Percentiles rank a stretch among this genome's conserved stretches.
These are phyloP conservation scores for Pythium folliculosum DNA, from an alignment of 352 stramenopile genomes.

Conservation along the genomic window DNA sequence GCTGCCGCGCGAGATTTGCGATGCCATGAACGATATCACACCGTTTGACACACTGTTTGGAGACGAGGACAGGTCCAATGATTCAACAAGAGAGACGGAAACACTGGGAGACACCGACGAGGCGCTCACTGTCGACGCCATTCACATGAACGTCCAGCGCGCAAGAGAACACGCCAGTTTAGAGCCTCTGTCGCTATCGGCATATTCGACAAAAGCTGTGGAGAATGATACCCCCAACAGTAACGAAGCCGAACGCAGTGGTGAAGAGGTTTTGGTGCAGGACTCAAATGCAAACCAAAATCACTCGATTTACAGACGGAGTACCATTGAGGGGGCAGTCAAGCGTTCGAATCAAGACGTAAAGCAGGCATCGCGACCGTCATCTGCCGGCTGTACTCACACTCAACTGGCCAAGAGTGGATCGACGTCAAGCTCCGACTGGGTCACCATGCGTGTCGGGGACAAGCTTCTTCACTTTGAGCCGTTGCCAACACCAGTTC, in stretches of 20 bases:
- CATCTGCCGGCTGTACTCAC: constrained; percentile 7
- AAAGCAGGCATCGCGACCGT: not conserved
- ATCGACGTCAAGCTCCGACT: constrained; percentile 14
- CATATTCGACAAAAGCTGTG: constrained; percentile 4
- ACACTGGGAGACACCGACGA: not conserved
- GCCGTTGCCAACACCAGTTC: constrained; percentile 14
- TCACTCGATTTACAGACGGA: not conserved
- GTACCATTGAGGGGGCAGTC: not conserved
- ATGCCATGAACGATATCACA: constrained; percentile 6
- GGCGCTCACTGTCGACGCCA: constrained; percentile 8
- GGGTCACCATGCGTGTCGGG: constrained; percentile 27
- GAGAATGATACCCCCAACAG: not conserved
- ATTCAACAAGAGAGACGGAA: not conserved
- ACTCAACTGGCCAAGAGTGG: not conserved
- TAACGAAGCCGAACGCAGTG: no score
- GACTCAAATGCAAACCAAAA: not conserved
- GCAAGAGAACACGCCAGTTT: not conserved
- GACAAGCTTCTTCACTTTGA: constrained; percentile 28
- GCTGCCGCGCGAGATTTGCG: constrained; percentile 15
- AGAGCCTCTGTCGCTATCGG: constrained; percentile 8
- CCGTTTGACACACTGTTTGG: constrained; percentile 17
- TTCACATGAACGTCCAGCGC: constrained; percentile 8
- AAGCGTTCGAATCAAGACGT: not conserved
- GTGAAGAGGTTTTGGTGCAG: not conserved
- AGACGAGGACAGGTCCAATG: constrained; percentile 7